Evolutionary conservation across 2,329 filamentous ascomycete species (phyloP), one percentile per base, ranked within the genome.

Genomic region (Orbilia brochopaga): DNA sequence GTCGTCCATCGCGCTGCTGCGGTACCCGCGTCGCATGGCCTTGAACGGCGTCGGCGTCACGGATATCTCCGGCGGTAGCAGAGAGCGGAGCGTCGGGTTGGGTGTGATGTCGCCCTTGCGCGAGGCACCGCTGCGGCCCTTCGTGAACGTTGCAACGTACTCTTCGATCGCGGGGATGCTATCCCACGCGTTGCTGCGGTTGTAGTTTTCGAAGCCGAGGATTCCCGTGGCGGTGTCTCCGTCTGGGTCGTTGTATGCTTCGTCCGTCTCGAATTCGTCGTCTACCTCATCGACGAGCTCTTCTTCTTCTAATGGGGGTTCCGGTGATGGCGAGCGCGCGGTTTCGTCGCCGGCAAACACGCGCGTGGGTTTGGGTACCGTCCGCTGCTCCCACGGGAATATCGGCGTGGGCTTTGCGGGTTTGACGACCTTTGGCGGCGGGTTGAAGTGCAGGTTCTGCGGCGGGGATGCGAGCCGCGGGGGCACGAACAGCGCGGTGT

Each of bases 101-200:
- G 67, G 67, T 15, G 67, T 72, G 30, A 66, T 24, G 37, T 64
- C 61, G 10, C 51, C 66, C 63, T 51, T 51, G 48, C 70, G 46
- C 55, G 30, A 10, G 35, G 17, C 27, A 8, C 13, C 48, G 48
- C 37, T 42, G 42, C 6, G 67, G 23, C 40, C 56, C 52, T 46
- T 37, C 57, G 67, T 42, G 40, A 72, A 82, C 59, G 86, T 84
- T 74, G 90, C 90, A 61, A 97, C 90, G 78, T 97, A 99, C 74
- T 86, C 85, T 77, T 91, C 88, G 76, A 99, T 99, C 75, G 91
- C 89, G 11, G 90, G 90, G 58, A 95, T 85, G 59, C 91, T 90
- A 77, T 99, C 94, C 94, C 94, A 99, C 15, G 91, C 92, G 79
- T 97, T 99, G 56, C 83, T 86, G 52, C 87, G 85, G n/a, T 86